Percentiles rank a stretch among this genome's conserved stretches.
These are phyloP conservation scores for Salvia rosmarinus DNA, from an alignment of 257 asterid species.

Conservation along the genomic window DNA sequence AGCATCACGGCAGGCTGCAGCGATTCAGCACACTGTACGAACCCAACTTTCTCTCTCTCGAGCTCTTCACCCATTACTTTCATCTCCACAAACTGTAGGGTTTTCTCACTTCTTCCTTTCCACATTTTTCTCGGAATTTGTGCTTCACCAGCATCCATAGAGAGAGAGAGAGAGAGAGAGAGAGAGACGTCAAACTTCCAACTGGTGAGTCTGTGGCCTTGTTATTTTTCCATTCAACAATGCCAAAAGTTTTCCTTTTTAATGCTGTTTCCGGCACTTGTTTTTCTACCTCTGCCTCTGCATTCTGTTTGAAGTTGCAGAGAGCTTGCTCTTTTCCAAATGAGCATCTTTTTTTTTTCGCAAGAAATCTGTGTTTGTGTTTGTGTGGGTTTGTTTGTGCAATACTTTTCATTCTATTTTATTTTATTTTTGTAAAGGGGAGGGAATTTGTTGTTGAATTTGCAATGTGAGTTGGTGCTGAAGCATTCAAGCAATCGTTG, in stretches of 20 bases:
- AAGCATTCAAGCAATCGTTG: background rate
- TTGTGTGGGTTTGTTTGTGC: background rate
- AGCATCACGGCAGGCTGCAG: constrained; percentile 31
- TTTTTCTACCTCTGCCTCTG: constrained; percentile 2
- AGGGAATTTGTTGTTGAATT: constrained; percentile 1
- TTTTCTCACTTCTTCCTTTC: constrained; percentile 29
- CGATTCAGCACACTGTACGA: constrained; percentile 23
- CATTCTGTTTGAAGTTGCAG: constrained; percentile 7
- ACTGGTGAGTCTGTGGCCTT: constrained; percentile 20
- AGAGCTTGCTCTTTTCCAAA: background rate
- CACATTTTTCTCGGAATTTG: constrained; percentile 31
- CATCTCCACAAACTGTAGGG: constrained; percentile 14
- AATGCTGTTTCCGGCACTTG: background rate
- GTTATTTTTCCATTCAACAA: constrained; percentile 18
- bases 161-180: background rate
- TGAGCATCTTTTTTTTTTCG: constrained; percentile 9
- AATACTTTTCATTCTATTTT: background rate
- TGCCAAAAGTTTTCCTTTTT: background rate
- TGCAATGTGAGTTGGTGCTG: constrained; percentile 22
- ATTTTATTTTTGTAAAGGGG: background rate
- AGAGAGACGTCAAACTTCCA: constrained; percentile 3
- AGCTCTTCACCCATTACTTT: constrained; percentile 25
- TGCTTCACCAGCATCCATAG: constrained; percentile 7
- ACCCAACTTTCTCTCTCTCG: constrained; percentile 26
- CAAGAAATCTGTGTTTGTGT: background rate